Percentiles rank a stretch among this genome's conserved stretches.
Conservation (phyloP, 768 basidiomycete species). For the Rhizopogon vesiculosus region DNA sequence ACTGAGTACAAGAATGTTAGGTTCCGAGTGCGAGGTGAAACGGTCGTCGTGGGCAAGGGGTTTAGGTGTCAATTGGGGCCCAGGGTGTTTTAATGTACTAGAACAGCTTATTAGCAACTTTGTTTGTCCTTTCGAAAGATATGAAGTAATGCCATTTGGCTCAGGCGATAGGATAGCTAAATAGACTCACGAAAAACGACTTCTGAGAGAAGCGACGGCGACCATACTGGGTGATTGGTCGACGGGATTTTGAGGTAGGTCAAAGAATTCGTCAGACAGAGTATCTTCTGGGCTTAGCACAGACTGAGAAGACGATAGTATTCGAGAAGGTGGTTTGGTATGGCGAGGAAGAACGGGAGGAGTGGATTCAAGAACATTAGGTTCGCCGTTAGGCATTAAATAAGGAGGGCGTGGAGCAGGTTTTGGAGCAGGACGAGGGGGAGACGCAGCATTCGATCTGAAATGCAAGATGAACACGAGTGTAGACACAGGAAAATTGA, state of each 20-base stretch:
- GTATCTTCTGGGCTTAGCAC: not conserved
- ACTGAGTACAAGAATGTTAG: conserved; percentile 18
- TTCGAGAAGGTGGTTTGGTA: conserved; percentile 5
- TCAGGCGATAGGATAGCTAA: not conserved
- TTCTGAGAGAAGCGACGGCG: conserved; percentile 39
- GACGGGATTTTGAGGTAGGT: not conserved
- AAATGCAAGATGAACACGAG: not conserved
- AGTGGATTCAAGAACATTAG: conserved; percentile 6
- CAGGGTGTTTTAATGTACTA: conserved; percentile 29
- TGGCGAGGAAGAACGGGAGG: conserved; percentile 14
- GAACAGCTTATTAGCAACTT: not conserved
- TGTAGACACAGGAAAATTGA: not conserved
- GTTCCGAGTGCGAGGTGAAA: conserved; percentile 16
- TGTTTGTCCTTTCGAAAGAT: too few species aligned
- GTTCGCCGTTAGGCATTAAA: conserved; percentile 18
- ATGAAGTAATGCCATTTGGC: too few species aligned
- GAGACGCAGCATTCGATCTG: conserved; percentile 11
- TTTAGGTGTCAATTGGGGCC: conserved; percentile 26
- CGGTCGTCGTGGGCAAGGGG: conserved; percentile 8
- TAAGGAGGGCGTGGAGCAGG: conserved; percentile 9
- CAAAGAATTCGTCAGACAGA: not conserved
- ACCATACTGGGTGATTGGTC: conserved; percentile 1
- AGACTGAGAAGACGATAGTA: not conserved
- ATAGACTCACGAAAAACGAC: conserved; percentile 45
- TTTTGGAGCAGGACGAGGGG: conserved; percentile 14